A percentile compares a stretch with the other conserved stretches of the same genome.
Evolutionary conservation across 768 basidiomycete genomes (phyloP).

Genomic region (Mycena galopus): DNA sequence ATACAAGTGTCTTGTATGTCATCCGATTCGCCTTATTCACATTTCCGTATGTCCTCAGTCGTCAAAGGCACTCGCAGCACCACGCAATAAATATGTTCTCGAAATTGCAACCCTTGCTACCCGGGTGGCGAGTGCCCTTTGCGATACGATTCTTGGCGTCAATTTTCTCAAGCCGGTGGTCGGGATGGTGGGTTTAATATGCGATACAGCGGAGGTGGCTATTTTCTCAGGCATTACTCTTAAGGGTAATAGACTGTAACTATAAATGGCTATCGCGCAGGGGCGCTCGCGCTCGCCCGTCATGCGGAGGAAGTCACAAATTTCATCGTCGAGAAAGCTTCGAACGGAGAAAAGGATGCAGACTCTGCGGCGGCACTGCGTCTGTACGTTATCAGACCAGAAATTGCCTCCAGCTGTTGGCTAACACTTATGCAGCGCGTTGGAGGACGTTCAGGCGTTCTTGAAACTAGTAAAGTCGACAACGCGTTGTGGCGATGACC

Average conservation of each 20-base stretch:
- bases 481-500: neutral
- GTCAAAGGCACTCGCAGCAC: neutral
- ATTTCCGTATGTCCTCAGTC: neutral
- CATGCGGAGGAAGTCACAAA: neutral
- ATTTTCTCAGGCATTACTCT: neutral
- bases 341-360: neutral
- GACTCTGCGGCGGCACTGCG: neutral
- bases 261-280: neutral
- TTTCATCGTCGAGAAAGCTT: neutral
- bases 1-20: neutral
- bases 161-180: neutral
- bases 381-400: neutral
- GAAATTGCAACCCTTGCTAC: neutral
- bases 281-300: neutral
- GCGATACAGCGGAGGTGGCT: conserved; percentile 1
- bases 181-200: neutral
- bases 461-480: neutral
- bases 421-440: neutral
- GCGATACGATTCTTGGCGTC: neutral
- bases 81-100: neutral
- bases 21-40: neutral
- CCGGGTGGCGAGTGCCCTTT: neutral
- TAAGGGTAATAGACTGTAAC: neutral
- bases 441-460: neutral
- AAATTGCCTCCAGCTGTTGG: no score